phyloP scores from a whole-genome alignment of 1,139 yeast species.

The Suhomyces bribrorum region DNA sequence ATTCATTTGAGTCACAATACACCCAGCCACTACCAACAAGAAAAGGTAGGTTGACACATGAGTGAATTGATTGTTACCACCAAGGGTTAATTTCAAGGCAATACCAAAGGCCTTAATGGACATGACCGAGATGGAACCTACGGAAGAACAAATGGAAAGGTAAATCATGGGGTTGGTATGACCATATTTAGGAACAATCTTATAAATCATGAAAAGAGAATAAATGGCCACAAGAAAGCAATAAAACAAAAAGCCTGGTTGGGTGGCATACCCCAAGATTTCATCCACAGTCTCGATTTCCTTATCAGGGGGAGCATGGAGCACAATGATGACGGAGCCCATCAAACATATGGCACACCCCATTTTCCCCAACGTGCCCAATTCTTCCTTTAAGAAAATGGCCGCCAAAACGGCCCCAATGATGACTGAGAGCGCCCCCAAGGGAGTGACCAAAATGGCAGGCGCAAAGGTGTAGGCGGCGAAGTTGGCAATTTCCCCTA shows the following conservation, averaged over 20 bases:
- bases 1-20: constrained; percentile 90
- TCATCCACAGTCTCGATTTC: constrained; percentile 89
- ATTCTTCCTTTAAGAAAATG: constrained; percentile 77
- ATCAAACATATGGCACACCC: constrained; percentile 90
- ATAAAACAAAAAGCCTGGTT: constrained; percentile 77
- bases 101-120: constrained; percentile 92
- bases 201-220: constrained; percentile 77
- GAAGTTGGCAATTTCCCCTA: constrained; percentile 89
- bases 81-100: constrained; percentile 80
- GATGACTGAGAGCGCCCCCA: constrained; percentile 87
- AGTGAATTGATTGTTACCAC: constrained; percentile 88
- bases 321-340: constrained; percentile 86
- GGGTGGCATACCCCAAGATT: constrained; percentile 74
- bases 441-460: constrained; percentile 86
- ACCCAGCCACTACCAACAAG: constrained; percentile 72
- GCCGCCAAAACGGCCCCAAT: constrained; percentile 92
- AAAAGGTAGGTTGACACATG: constrained; percentile 84
- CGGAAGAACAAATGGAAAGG: constrained; percentile 85
- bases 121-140: constrained; percentile 91
- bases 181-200: constrained; percentile 81
- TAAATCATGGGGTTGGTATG: constrained; percentile 84
- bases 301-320: constrained; percentile 93
- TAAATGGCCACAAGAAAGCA: constrained; percentile 62
- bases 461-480: constrained; percentile 97
- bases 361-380: constrained; percentile 87